These are phyloP conservation scores for Leccinum solheimii DNA, from an alignment of 1,284 basidiomycete species.

Conservation along the genomic window DNA sequence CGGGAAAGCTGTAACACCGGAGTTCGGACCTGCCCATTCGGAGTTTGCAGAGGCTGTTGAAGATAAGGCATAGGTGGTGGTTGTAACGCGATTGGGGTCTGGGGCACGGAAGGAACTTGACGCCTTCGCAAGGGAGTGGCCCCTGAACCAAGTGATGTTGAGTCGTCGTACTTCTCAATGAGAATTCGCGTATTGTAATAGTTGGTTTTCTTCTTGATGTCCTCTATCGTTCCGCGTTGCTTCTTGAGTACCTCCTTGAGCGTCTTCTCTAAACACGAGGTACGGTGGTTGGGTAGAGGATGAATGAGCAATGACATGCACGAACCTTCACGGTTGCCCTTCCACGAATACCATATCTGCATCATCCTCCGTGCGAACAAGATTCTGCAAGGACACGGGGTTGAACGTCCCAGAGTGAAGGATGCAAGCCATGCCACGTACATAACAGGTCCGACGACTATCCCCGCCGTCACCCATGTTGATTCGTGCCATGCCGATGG, in stretches of 20 bases:
- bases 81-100: slow-evolving; percentile 23
- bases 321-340: slow-evolving; percentile 84
- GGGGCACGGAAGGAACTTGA: slow-evolving; percentile 22
- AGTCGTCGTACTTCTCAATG: slow-evolving; percentile 88
- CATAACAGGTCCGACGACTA: slow-evolving; percentile 78
- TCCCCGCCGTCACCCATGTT: slow-evolving; percentile 50
- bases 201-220: slow-evolving; percentile 97
- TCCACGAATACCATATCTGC: slow-evolving; percentile 84
- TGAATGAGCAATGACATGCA: slow-evolving; percentile 5
- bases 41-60: slow-evolving; percentile 24
- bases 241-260: slow-evolving; percentile 75
- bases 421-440: slow-evolving; percentile 43
- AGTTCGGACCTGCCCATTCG: slow-evolving; percentile 19
- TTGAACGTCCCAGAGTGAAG: slow-evolving; percentile 7
- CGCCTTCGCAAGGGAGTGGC: slow-evolving; percentile 40
- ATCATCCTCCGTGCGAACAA: slow-evolving; percentile 82
- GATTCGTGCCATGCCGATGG: slow-evolving; percentile 46
- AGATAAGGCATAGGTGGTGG: slow-evolving; percentile 22
- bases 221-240: slow-evolving; percentile 88
- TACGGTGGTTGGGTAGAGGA: neutral
- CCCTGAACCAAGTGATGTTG: slow-evolving; percentile 29
- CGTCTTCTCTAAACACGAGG: slow-evolving; percentile 63
- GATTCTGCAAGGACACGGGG: slow-evolving; percentile 52
- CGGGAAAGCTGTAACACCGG: slow-evolving; percentile 42
- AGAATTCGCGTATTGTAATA: slow-evolving; percentile 91